These are phyloP conservation scores for Stenogyne calaminthoides DNA, from an alignment of 305 asterid genomes.

Conservation along the genomic window DNA sequence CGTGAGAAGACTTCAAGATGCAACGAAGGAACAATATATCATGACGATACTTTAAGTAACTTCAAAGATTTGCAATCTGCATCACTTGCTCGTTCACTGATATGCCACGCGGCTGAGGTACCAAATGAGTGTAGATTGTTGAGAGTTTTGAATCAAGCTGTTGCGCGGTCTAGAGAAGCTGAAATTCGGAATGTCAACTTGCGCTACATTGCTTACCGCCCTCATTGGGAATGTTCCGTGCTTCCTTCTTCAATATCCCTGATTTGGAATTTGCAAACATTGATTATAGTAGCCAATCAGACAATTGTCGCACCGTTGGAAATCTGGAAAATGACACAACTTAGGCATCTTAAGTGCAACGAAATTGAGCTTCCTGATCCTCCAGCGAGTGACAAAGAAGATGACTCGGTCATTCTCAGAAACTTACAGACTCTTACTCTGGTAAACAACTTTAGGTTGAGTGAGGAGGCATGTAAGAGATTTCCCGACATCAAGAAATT, in stretches of 20 bases:
- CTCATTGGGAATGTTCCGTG: neutral
- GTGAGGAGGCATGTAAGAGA: conserved; percentile 16
- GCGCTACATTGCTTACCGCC: no score
- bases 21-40: no score
- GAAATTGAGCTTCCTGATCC: conserved; percentile 2
- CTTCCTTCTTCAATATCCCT: conserved; percentile 13
- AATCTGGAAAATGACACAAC: conserved; percentile 27
- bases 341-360: conserved; percentile 12
- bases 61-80: no score
- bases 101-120: no score
- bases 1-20: no score
- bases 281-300: neutral
- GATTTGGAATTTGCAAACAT: conserved; percentile 23
- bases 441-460: neutral
- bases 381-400: neutral
- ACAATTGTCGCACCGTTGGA: neutral
- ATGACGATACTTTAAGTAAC: no score
- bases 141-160: no score
- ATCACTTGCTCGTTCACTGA: no score
- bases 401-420: neutral
- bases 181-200: neutral
- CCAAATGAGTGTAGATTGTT: no score
- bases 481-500: conserved; percentile 21
- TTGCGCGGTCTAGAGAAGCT: no score
- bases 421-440: neutral